Conservation (phyloP, 129 eudicot genomes). For the Chrysanthemum makinoi region DNA sequence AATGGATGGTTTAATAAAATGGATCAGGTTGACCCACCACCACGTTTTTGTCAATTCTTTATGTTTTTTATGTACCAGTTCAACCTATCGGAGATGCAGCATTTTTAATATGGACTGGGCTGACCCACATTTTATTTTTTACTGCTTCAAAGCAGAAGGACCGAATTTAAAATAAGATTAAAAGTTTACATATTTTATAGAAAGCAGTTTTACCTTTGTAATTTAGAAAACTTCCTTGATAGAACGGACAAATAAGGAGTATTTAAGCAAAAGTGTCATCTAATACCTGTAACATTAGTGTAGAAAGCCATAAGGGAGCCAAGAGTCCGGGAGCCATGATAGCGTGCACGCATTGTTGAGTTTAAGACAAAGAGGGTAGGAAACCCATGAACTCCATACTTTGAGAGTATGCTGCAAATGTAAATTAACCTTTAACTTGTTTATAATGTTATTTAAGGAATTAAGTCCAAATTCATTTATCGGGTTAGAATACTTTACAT, state of each 20-base stretch:
- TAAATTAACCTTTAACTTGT: neutral
- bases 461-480: neutral
- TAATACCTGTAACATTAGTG: slow-evolving; percentile 62
- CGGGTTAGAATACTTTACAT: neutral
- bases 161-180: too few relatives aligned
- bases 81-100: too few relatives aligned
- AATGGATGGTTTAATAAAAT: neutral
- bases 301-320: slow-evolving; percentile 66
- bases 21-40: neutral
- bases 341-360: slow-evolving; percentile 81
- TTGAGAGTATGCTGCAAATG: slow-evolving; percentile 72
- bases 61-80: neutral
- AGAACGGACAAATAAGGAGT: too few relatives aligned
- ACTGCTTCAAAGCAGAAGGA: too few relatives aligned
- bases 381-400: slow-evolving; percentile 89
- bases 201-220: too few relatives aligned
- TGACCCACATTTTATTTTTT: too few relatives aligned
- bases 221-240: too few relatives aligned
- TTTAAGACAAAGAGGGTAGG: slow-evolving; percentile 79
- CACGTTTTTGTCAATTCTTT: neutral
- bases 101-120: too few relatives aligned
- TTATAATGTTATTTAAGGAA: neutral
- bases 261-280: too few relatives aligned
- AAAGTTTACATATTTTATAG: too few relatives aligned
- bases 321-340: slow-evolving; percentile 73